These are phyloP conservation scores for Phytophthora aleatoria DNA, from an alignment of 352 stramenopile genomes.

Conservation along the genomic window DNA sequence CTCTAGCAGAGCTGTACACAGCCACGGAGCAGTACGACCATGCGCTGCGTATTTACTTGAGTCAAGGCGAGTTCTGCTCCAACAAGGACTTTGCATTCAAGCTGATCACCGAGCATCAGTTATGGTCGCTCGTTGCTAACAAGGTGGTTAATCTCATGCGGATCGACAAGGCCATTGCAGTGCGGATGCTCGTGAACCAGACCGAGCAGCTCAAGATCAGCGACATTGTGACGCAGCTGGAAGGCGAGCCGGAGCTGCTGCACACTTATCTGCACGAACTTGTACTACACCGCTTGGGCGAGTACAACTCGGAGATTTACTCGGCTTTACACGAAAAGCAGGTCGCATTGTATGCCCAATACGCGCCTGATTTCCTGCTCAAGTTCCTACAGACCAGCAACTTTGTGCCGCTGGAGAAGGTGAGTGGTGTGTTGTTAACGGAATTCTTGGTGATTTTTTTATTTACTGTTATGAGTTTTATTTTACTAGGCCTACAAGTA, in stretches of 20 bases:
- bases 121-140: slow-evolving; percentile 79
- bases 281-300: slow-evolving; percentile 63
- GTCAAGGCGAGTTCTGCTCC: slow-evolving; percentile 80
- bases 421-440: slow-evolving; percentile 14
- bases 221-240: slow-evolving; percentile 79
- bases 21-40: slow-evolving; percentile 84
- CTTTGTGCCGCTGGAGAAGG: slow-evolving; percentile 85
- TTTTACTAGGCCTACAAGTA: slow-evolving; percentile 71
- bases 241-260: slow-evolving; percentile 59
- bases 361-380: slow-evolving; percentile 61
- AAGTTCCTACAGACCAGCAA: slow-evolving; percentile 84
- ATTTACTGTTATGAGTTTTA: slow-evolving; percentile 1
- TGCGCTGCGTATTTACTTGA: slow-evolving; percentile 84
- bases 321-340: slow-evolving; percentile 74
- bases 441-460: background rate
- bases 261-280: slow-evolving; percentile 83
- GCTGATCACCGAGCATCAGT: slow-evolving; percentile 81
- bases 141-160: slow-evolving; percentile 82
- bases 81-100: slow-evolving; percentile 89
- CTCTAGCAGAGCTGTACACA: slow-evolving; percentile 81
- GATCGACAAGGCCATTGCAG: slow-evolving; percentile 69
- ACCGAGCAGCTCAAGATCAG: slow-evolving; percentile 80
- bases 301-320: slow-evolving; percentile 85
- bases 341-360: slow-evolving; percentile 78
- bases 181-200: slow-evolving; percentile 84